A percentile compares a stretch with the other conserved stretches of the same genome.
These are phyloP conservation scores for Schizophyllum commune DNA, from an alignment of 1,284 basidiomycete genomes.

Conservation along the genomic window DNA sequence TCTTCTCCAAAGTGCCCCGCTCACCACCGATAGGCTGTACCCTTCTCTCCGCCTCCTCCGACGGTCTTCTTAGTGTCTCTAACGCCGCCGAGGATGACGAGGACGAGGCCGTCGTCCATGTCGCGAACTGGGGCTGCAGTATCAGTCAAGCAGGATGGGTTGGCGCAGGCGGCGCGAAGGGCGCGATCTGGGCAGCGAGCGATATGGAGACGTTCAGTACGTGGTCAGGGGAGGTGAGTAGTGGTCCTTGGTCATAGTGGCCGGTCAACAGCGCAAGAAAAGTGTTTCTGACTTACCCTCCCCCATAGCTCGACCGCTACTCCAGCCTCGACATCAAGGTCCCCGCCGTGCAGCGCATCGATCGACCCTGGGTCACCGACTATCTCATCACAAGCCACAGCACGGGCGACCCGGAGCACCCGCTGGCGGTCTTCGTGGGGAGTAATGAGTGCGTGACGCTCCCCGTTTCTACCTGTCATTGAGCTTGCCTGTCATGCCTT, in stretches of 20 bases:
- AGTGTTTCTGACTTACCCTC: neutral
- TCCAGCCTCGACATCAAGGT: slow-evolving; percentile 44
- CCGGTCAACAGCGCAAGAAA: neutral
- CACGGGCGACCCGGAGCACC: slow-evolving; percentile 17
- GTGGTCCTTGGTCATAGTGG: neutral
- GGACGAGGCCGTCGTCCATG: slow-evolving; percentile 62
- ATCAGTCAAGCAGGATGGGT: slow-evolving; percentile 67
- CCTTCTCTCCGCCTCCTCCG: slow-evolving; percentile 64
- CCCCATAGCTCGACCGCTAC: slow-evolving; percentile 41
- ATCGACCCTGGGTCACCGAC: slow-evolving; percentile 53
- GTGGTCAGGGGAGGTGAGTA: slow-evolving; percentile 60
- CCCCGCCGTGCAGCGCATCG: slow-evolving; percentile 36
- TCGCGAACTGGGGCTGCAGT: slow-evolving; percentile 71
- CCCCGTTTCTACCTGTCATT: too few relatives aligned
- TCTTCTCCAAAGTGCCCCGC: slow-evolving; percentile 26
- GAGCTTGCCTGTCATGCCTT: too few relatives aligned
- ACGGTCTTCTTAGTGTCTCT: slow-evolving; percentile 63
- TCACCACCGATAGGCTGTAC: too few relatives aligned
- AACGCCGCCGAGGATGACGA: slow-evolving; percentile 64
- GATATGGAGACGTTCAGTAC: slow-evolving; percentile 82
- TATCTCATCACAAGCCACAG: slow-evolving; percentile 44
- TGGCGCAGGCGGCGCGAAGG: neutral
- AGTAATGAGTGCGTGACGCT: slow-evolving; percentile 59
- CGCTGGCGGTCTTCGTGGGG: slow-evolving; percentile 44
- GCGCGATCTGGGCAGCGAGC: slow-evolving; percentile 60